Evolutionary conservation across 768 basidiomycete species (phyloP).

Genomic region (Coprinellus micaceus): DNA sequence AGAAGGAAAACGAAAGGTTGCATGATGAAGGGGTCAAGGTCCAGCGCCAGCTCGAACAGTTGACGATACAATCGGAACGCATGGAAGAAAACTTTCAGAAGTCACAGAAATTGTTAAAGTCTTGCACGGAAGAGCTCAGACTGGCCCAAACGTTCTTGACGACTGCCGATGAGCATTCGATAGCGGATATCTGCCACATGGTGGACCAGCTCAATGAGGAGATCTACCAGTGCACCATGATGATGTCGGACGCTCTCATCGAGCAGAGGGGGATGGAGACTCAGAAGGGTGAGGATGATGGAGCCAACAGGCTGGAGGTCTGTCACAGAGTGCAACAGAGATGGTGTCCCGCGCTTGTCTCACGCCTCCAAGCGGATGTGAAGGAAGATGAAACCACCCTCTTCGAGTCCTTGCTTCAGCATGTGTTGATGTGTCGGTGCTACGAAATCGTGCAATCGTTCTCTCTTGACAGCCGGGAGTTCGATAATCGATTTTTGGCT

Average conservation of each 20-base stretch:
- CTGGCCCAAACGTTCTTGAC: slow-evolving; percentile 41
- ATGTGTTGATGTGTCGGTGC: neutral
- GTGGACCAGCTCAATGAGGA: slow-evolving; percentile 29
- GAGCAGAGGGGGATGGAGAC: no score
- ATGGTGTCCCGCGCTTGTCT: slow-evolving; percentile 9
- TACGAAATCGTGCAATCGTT: neutral
- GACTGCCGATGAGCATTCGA: slow-evolving; percentile 41
- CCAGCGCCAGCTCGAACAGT: no score
- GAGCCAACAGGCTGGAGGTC: neutral
- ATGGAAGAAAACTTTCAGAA: no score
- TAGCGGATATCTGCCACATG: slow-evolving; percentile 37
- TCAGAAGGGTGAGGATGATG: neutral
- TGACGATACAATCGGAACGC: no score
- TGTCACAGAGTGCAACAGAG: neutral
- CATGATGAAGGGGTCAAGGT: no score
- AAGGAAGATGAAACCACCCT: neutral
- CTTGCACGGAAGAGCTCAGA: slow-evolving; percentile 36
- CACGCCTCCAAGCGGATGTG: slow-evolving; percentile 19
- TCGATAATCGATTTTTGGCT: neutral
- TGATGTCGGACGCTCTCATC: no score
- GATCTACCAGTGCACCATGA: no score
- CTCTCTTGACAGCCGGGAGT: neutral
- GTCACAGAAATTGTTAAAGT: slow-evolving; percentile 17
- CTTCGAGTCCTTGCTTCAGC: neutral
- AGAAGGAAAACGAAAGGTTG: no score